Evolutionary conservation across 768 basidiomycete species (phyloP), one percentile per base, ranked within the genome.

Genomic region (Guyanaporus albipodus): DNA sequence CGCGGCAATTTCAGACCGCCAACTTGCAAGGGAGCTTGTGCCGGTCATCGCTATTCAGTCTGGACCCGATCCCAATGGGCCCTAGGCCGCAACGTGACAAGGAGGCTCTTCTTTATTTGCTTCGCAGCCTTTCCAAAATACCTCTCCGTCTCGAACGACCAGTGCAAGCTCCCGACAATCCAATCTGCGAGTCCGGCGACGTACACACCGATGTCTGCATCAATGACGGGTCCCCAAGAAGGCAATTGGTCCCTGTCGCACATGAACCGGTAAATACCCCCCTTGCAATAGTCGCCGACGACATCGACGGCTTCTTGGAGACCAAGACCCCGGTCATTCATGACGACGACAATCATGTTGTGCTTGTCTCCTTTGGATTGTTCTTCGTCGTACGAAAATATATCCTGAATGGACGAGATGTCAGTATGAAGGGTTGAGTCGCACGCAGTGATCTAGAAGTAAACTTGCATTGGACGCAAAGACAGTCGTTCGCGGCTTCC

Each of bases 401-500:
- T 79, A 66, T 91, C 87, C 87, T 88, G 18, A n/a, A 8, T 24
- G 15, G 19, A 17, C 8, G 2, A 15, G 8, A 18, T 23, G 22
- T 35, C 22, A 18, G 4, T n/a, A 21, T 49, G 0, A 27, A 15
- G 8, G 21, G 8, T 23, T 23, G 37, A n/a, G 23, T 8, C 18
- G 12, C 15, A 32, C n/a, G 17, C 7, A 12, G 17, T 7, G 15
- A 26, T 2, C 29, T n/a, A n/a, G n/a, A n/a, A n/a, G n/a, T n/a
- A n/a, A n/a, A 72, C 83, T 68, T 72, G 88, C 88, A 58, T 91
- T 91, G 17, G 87, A 88, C 87, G 86, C 89, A 32, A 87, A 83
- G 54, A 90, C 85, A 73, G 61, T 90, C 89, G 51, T 91, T 90
- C 31, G 86, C 73, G 12, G 85, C 83, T 66, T 90, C 83, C 27